Base-by-base conservation (phyloP, 1,284 basidiomycete genomes). In the Bondarzewia mesenterica region DNA sequence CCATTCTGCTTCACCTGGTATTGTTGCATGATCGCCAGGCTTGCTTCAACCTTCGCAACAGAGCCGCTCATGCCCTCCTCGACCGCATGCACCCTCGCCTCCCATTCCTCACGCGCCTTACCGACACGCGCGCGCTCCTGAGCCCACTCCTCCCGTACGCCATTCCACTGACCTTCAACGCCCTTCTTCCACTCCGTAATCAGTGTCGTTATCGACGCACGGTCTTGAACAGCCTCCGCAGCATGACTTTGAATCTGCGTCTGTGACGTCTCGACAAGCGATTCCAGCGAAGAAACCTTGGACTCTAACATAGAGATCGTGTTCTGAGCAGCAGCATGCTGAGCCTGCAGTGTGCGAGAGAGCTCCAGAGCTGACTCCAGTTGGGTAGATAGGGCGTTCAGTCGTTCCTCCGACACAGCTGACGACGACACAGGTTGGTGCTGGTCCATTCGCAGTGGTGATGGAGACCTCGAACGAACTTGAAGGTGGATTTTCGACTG, bases 101-200 rank as follows among this genome's bases (percentile, higher is more conserved):
- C 93, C 86, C 89, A 94, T 53, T 93, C 89, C 35, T 87, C 80
- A 32, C 87, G 77, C 7, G 89, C 87, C 20, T 77, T 74, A 37
- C 75, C 72, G 6, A 96, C 71, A 26, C 88, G 73, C 53, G 88
- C 85, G 2, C 91, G 75, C 65, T 96, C 94, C 21, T 78, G 70
- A 5, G 75, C 75, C 90, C 93, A 93, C 44, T 87, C 85, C 56
- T 89, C 82, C 54, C 86, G 78, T 40, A 93, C 83, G 49, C 72
- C 68, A 26, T 72, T 74, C 89, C 89, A 94, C 50, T 85, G 79
- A 6, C 82, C 81, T 57, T 94, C 89, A 14, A 89, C 78, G 6
- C 61, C 69, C 60, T 78, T 83, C 62, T 82, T 84, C 81, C 80
- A 85, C 52, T 84, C 78, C 6, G 66, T 64, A 44, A 86, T 64